Percentiles rank a stretch among this genome's conserved stretches.
phyloP scores from a whole-genome alignment of 352 stramenopile species.

The Globisporangium lucens region DNA sequence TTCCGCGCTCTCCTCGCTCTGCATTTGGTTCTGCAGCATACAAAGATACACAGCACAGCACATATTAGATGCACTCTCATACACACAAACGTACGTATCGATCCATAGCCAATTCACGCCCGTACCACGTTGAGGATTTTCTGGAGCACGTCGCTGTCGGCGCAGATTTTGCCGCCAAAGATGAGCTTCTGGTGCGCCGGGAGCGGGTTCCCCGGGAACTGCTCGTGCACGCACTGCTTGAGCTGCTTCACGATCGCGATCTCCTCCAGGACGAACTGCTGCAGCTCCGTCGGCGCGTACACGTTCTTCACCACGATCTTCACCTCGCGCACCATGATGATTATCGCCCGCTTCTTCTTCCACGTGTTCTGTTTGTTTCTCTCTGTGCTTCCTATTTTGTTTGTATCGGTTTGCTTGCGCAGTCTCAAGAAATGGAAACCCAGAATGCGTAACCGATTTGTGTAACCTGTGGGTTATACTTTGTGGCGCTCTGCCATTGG shows the following conservation, averaged over 20 bases:
- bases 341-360: background rate
- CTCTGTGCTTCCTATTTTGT: background rate
- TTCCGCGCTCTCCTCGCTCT: conserved; percentile 23
- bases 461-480: background rate
- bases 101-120: background rate
- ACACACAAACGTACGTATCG: background rate
- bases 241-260: conserved; percentile 46
- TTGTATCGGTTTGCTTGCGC: conserved; percentile 1
- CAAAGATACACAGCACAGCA: background rate
- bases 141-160: conserved; percentile 47
- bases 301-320: conserved; percentile 82
- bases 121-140: conserved; percentile 25
- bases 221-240: conserved; percentile 51
- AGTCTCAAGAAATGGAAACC: background rate
- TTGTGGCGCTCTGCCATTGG: background rate
- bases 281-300: conserved; percentile 54
- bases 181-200: conserved; percentile 77
- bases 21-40: conserved; percentile 30
- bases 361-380: background rate
- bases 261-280: conserved; percentile 39
- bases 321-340: conserved; percentile 28
- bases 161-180: conserved; percentile 85
- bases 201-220: conserved; percentile 43
- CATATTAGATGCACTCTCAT: background rate
- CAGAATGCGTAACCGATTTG: background rate